phyloP scores from a whole-genome alignment of 306 rosid genomes.

The Cicer cuneatum region DNA sequence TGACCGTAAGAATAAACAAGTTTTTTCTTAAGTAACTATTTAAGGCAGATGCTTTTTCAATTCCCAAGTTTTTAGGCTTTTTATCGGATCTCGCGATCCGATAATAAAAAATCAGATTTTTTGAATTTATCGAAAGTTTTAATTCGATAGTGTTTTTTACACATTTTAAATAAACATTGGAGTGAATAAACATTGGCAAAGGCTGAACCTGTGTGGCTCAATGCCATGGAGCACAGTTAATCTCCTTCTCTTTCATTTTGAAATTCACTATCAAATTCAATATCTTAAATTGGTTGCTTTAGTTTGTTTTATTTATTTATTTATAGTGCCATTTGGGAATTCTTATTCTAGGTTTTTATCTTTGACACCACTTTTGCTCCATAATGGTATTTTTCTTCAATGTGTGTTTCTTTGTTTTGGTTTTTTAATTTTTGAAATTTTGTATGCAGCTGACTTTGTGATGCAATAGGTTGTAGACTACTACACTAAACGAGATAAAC shows the following conservation, averaged over 20 bases:
- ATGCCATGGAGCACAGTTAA: conserved; percentile 92
- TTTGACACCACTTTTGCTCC: not conserved
- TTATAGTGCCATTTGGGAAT: conserved; percentile 12
- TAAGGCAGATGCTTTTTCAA: too few relatives aligned
- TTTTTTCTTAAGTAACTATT: too few relatives aligned
- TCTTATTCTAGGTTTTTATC: conserved; percentile 2
- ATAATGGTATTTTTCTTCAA: not conserved
- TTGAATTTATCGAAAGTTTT: too few relatives aligned
- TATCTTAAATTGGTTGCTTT: not conserved
- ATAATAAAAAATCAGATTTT: too few relatives aligned
- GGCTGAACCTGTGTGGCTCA: conserved; percentile 86
- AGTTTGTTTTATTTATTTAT: not conserved
- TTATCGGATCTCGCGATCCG: too few relatives aligned
- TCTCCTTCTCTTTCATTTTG: conserved; percentile 28
- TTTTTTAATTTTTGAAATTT: not conserved
- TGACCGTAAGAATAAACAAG: too few relatives aligned
- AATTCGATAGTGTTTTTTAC: too few relatives aligned
- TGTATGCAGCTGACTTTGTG: not conserved
- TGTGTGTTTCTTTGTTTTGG: not conserved
- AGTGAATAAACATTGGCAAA: not conserved
- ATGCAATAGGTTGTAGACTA: too few relatives aligned
- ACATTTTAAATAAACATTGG: too few relatives aligned
- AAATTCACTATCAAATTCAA: not conserved
- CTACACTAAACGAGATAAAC: too few relatives aligned
- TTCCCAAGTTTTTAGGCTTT: too few relatives aligned